Base-by-base conservation (phyloP, 495 filamentous ascomycete genomes). In the Aspergillus ellipticus region DNA sequence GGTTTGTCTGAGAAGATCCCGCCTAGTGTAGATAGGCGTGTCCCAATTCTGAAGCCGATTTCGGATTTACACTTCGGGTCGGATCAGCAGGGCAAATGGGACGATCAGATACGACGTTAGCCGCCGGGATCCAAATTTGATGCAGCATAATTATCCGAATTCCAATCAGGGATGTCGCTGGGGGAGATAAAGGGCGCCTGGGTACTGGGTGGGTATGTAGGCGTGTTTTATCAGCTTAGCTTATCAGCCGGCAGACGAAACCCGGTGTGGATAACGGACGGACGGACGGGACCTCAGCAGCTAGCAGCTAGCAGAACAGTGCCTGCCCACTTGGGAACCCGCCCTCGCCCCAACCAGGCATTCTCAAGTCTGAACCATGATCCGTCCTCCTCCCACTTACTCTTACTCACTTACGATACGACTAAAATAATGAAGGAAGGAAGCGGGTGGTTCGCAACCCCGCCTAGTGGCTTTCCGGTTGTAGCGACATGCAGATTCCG, bases 401-500 rank as follows among this genome's bases (percentile, higher is more conserved):
- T 28, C 4, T 3, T 7, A 28, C 24, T 7, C 7, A 4, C 24
- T 3, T 28, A 28, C 7, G 24, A 28, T 28, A 39, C 35, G 6
- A 39, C 35, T 39, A 28, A 28, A 28, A 28, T n/a, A 28, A 28
- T n/a, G 35, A 39, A 15, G 35, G 13, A 39, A 15, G 35, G 35
- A 39, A 39, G 35, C 13, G 35, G n/a, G 35, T 39, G 35, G 35
- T 39, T n/a, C n/a, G 1, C 35, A 48, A 48, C 45, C 45, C 45
- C 45, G 45, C 45, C 24, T 29, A 5, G 45, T 48, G 45, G 45
- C 22, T 48, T 48, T 48, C 45, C 45, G 22, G 20, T 48, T 48
- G 45, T 22, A 48, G 45, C 45, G 45, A 48, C 45, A 29, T 48
- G 45, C 45, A 48, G 45, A 48, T 29, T 13, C 22, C 45, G 22